Evolutionary conservation across 2,329 filamentous ascomycete genomes (phyloP).

Genomic region (Leptographium lundbergii): DNA sequence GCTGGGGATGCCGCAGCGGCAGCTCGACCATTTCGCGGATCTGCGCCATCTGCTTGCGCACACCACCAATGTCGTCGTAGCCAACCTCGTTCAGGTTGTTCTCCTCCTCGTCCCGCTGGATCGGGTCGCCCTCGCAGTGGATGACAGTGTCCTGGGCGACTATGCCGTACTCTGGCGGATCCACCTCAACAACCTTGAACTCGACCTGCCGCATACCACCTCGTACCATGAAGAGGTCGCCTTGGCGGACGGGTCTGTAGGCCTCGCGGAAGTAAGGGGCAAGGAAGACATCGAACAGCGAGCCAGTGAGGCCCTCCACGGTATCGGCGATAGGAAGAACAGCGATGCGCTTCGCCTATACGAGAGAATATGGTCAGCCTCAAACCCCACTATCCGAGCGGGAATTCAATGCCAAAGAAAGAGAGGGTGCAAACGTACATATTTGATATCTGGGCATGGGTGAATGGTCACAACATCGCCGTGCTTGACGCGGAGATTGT

Average conservation of each 20-base stretch:
- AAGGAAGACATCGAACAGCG: constrained; percentile 97
- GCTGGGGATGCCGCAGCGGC: constrained; percentile 88
- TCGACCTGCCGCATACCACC: constrained; percentile 98
- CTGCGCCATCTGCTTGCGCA: constrained; percentile 99
- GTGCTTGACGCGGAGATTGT: constrained; percentile 97
- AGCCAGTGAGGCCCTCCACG: constrained; percentile 92
- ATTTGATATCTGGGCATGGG: constrained; percentile 99
- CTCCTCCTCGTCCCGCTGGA: constrained; percentile 97
- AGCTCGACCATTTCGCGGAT: constrained; percentile 98
- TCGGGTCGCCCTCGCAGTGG: constrained; percentile 91
- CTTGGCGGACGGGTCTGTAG: constrained; percentile 92
- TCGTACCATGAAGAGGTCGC: constrained; percentile 92
- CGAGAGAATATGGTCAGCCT: constrained; percentile 14
- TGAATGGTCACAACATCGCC: constrained; percentile 96
- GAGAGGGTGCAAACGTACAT: constrained; percentile 39
- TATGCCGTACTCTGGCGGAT: constrained; percentile 96
- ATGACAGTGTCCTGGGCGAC: constrained; percentile 98
- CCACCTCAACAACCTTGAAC: constrained; percentile 98
- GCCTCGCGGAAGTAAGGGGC: constrained; percentile 99
- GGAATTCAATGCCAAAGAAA: constrained; percentile 4
- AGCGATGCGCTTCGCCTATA: constrained; percentile 91
- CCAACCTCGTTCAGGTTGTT: constrained; percentile 98
- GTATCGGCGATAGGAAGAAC: constrained; percentile 97
- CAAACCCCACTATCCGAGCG: background rate
- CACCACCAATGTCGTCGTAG: constrained; percentile 98